Percentiles rank a stretch among this genome's conserved stretches.
Evolutionary conservation across 1,284 basidiomycete genomes (phyloP).

Genomic region (Pseudozyma sp.): DNA sequence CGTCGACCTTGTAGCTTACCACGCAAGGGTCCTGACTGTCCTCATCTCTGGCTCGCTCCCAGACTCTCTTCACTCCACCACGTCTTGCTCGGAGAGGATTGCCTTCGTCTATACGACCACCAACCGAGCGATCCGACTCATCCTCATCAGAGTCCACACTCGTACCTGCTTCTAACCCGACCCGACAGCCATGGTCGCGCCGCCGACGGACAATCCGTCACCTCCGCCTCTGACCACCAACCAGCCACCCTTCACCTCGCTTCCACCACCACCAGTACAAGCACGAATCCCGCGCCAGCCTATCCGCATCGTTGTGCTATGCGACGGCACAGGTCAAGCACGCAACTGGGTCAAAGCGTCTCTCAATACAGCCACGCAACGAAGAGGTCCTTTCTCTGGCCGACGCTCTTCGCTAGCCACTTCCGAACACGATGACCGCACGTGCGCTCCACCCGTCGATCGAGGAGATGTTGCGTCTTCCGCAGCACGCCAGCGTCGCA

Average conservation of each 20-base stretch:
- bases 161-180: too few relatives aligned
- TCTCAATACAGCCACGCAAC: constrained; percentile 10
- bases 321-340: constrained; percentile 55
- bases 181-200: background rate
- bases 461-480: constrained; percentile 5
- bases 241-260: background rate
- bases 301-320: constrained; percentile 52
- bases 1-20: too few relatives aligned
- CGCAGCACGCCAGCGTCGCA: background rate
- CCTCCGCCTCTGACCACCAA: background rate
- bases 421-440: background rate
- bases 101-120: background rate
- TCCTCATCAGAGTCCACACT: too few relatives aligned
- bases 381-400: background rate
- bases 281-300: constrained; percentile 31
- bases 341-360: constrained; percentile 44
- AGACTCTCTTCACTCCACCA: too few relatives aligned
- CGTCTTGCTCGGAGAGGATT: too few relatives aligned
- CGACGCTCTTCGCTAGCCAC: background rate
- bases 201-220: background rate
- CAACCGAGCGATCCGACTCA: background rate
- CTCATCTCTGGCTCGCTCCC: too few relatives aligned
- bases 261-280: constrained; percentile 25
- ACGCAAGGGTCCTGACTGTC: too few relatives aligned
- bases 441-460: background rate